Percentiles rank a stretch among this genome's conserved stretches.
Evolutionary conservation across 2,329 filamentous ascomycete species (phyloP).

Genomic region (Fusarium bactridioides): DNA sequence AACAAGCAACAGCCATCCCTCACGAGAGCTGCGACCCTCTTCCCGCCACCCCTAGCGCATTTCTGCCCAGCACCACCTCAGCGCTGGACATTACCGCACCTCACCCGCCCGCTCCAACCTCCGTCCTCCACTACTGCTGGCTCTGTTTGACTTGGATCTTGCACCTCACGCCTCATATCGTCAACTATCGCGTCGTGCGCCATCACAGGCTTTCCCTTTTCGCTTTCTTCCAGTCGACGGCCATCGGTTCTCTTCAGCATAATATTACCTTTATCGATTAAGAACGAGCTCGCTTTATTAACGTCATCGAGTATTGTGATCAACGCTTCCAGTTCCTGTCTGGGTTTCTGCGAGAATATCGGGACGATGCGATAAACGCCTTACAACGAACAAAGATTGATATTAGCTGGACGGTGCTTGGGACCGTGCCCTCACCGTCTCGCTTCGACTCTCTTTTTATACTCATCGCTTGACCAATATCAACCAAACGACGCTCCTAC

Average conservation of each 20-base stretch:
- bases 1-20: constrained; percentile 35
- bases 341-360: constrained; percentile 28
- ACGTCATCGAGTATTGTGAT: constrained; percentile 28
- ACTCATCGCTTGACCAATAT: not conserved
- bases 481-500: constrained; percentile 4
- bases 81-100: constrained; percentile 17
- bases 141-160: constrained; percentile 33
- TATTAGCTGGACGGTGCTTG: constrained; percentile 38
- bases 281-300: not conserved
- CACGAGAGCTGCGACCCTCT: constrained; percentile 37
- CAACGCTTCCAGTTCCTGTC: constrained; percentile 24
- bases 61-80: constrained; percentile 15
- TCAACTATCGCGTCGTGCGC: constrained; percentile 31
- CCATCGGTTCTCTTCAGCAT: constrained; percentile 3
- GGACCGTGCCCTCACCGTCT: constrained; percentile 35
- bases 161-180: constrained; percentile 32
- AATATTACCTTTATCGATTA: constrained; percentile 14
- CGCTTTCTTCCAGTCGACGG: constrained; percentile 1
- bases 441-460: constrained; percentile 21
- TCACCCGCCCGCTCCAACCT: constrained; percentile 32
- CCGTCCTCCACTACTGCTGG: constrained; percentile 28
- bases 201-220: constrained; percentile 17
- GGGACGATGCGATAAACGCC: constrained; percentile 42
- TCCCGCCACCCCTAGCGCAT: constrained; percentile 39
- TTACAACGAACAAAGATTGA: constrained; percentile 32